A percentile compares a stretch with the other conserved stretches of the same genome.
Evolutionary conservation across 306 rosid genomes (phyloP).

Genomic region (cucumber (Cucumis sativus)): DNA sequence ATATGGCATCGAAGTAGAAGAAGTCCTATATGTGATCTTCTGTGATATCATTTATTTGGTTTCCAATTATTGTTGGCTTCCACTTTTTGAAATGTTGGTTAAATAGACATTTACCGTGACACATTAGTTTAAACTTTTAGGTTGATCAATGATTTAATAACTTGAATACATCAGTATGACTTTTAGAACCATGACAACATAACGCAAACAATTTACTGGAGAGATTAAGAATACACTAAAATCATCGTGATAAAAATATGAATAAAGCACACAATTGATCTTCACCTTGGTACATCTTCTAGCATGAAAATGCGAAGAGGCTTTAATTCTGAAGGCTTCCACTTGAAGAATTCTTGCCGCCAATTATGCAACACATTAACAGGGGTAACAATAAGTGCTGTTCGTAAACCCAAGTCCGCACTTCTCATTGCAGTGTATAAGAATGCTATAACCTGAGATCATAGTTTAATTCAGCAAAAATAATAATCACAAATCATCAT

Average conservation of each 20-base stretch:
- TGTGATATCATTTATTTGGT: too few relatives aligned
- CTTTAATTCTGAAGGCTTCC: constrained; percentile 85
- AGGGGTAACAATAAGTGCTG: constrained; percentile 87
- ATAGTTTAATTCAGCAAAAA: constrained; percentile 8
- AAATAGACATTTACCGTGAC: too few relatives aligned
- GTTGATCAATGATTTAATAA: too few relatives aligned
- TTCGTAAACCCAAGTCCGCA: constrained; percentile 77
- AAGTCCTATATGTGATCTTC: too few relatives aligned
- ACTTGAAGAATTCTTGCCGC: constrained; percentile 87
- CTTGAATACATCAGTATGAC: not conserved
- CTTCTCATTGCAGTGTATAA: constrained; percentile 88
- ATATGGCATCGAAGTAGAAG: too few relatives aligned
- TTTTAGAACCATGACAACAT: not conserved
- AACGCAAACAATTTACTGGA: not conserved
- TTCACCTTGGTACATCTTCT: constrained; percentile 81
- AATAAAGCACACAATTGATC: not conserved
- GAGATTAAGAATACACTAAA: not conserved
- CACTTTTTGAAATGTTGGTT: too few relatives aligned
- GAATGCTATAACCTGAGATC: constrained; percentile 78
- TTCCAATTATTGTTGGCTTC: too few relatives aligned
- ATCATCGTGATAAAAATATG: not conserved
- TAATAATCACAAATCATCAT: not conserved
- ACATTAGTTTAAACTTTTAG: too few relatives aligned
- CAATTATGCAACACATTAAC: constrained; percentile 95
- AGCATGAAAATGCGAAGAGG: constrained; percentile 76